A percentile compares a stretch with the other conserved stretches of the same genome.
Evolutionary conservation across 371 early-diverging fungal species (phyloP).

Genomic region (Rhizopus arrhizus): DNA sequence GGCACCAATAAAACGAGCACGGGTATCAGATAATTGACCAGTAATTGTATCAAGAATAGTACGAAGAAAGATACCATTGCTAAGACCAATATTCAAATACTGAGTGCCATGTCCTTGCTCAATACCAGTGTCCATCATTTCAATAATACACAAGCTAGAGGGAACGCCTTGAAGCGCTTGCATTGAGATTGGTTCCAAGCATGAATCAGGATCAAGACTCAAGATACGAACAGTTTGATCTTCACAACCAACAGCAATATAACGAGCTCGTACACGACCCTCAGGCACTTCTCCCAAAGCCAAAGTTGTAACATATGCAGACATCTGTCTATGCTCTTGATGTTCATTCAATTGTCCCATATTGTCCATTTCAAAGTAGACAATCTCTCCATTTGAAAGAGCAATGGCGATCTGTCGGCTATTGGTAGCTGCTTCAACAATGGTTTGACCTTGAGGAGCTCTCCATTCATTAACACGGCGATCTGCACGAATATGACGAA

Average conservation of each 20-base stretch:
- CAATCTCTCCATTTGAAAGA: constrained; percentile 80
- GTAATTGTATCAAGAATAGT: constrained; percentile 83
- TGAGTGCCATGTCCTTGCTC: constrained; percentile 68
- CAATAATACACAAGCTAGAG: constrained; percentile 66
- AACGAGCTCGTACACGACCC: constrained; percentile 78
- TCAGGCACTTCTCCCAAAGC: constrained; percentile 82
- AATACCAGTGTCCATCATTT: constrained; percentile 73
- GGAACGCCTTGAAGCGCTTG: constrained; percentile 69
- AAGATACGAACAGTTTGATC: constrained; percentile 92
- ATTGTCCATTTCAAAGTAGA: constrained; percentile 92
- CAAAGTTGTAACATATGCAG: constrained; percentile 72
- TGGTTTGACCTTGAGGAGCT: constrained; percentile 73
- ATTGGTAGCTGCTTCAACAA: constrained; percentile 82
- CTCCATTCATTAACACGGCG: constrained; percentile 94
- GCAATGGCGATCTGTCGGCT: constrained; percentile 84
- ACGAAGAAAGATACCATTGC: constrained; percentile 89
- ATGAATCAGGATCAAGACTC: constrained; percentile 78
- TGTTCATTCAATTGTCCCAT: constrained; percentile 88
- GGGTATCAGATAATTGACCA: constrained; percentile 83
- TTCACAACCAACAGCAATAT: constrained; percentile 89
- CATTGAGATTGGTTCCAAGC: constrained; percentile 81
- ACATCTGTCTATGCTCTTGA: constrained; percentile 76
- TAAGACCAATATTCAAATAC: constrained; percentile 86
- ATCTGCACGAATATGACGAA: constrained; percentile 86
- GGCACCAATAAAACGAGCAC: constrained; percentile 89